Evolutionary conservation across 176 grass and related monocot species (phyloP).

Genomic region (Phoenix dactylifera): DNA sequence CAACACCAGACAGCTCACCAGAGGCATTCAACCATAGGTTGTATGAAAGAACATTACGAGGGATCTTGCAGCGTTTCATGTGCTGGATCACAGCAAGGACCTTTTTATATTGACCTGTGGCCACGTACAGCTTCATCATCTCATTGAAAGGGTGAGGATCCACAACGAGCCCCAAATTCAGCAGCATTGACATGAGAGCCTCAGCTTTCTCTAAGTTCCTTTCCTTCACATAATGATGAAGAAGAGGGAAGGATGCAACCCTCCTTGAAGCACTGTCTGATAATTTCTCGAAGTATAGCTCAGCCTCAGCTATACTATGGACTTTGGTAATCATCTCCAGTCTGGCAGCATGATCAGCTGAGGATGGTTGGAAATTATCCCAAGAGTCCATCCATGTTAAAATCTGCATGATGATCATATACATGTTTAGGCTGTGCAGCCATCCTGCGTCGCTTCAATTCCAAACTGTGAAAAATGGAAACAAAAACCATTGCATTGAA

Average conservation of each 20-base stretch:
- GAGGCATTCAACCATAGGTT: constrained; percentile 68
- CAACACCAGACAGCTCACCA: constrained; percentile 34
- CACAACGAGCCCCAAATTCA: constrained; percentile 46
- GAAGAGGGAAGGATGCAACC: constrained; percentile 62
- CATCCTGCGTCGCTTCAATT: not conserved
- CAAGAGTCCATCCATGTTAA: constrained; percentile 67
- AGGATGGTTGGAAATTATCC: constrained; percentile 20
- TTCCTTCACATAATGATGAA: constrained; percentile 61
- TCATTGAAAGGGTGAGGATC: constrained; percentile 71
- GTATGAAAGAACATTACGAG: constrained; percentile 55
- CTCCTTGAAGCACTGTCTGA: constrained; percentile 32
- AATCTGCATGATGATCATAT: constrained; percentile 37
- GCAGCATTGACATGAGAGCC: constrained; percentile 59
- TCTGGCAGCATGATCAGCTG: constrained; percentile 56
- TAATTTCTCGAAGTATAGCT: constrained; percentile 61
- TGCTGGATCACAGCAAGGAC: constrained; percentile 40
- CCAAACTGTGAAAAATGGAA: not conserved
- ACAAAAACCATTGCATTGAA: too few species aligned
- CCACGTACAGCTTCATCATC: constrained; percentile 73
- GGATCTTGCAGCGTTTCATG: constrained; percentile 61
- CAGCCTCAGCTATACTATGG: constrained; percentile 34
- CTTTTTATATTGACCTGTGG: constrained; percentile 39
- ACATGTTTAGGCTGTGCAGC: not conserved
- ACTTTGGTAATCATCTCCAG: constrained; percentile 56
- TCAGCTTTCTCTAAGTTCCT: constrained; percentile 62